Evolutionary conservation across 2,329 filamentous ascomycete genomes (phyloP).

Genomic region (Magnaporthiopsis incrustans): DNA sequence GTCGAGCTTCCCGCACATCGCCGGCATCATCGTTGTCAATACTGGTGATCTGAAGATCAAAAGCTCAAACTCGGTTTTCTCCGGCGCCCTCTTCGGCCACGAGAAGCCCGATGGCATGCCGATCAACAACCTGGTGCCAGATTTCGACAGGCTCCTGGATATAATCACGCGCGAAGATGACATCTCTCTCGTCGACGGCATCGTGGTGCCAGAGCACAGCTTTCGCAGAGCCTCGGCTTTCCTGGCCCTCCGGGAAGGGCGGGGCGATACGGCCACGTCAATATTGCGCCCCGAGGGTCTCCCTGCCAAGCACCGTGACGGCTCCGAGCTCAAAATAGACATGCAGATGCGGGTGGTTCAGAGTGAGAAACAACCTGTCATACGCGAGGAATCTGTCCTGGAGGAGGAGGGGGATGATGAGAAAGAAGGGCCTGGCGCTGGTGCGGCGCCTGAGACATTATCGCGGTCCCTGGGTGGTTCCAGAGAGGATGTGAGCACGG

Average conservation of each 20-base stretch:
- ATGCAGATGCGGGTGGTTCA: constrained; percentile 95
- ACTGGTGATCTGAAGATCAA: constrained; percentile 70
- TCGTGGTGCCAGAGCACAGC: constrained; percentile 92
- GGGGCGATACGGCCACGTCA: constrained; percentile 65
- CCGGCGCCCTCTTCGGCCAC: constrained; percentile 83
- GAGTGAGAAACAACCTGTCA: constrained; percentile 62
- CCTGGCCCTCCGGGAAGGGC: constrained; percentile 74
- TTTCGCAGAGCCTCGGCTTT: constrained; percentile 85
- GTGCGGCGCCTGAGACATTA: constrained; percentile 29
- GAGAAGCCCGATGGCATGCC: constrained; percentile 72
- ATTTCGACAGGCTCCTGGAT: constrained; percentile 75
- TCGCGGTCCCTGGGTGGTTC: constrained; percentile 20
- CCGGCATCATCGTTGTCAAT: constrained; percentile 90
- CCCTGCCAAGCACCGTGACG: constrained; percentile 80
- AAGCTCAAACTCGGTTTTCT: constrained; percentile 93
- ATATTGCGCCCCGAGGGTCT: constrained; percentile 82
- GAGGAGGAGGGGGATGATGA: constrained; percentile 45
- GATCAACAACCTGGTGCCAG: constrained; percentile 74
- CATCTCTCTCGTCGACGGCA: constrained; percentile 78
- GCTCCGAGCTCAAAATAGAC: constrained; percentile 86
- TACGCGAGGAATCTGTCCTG: constrained; percentile 55
- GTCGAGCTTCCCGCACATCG: constrained; percentile 94
- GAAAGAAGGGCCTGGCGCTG: not conserved
- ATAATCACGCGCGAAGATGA: constrained; percentile 83
- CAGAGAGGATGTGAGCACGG: constrained; percentile 34